Evolutionary conservation across 495 filamentous ascomycete species (phyloP).

Genomic region (Penicillium ucsense): DNA sequence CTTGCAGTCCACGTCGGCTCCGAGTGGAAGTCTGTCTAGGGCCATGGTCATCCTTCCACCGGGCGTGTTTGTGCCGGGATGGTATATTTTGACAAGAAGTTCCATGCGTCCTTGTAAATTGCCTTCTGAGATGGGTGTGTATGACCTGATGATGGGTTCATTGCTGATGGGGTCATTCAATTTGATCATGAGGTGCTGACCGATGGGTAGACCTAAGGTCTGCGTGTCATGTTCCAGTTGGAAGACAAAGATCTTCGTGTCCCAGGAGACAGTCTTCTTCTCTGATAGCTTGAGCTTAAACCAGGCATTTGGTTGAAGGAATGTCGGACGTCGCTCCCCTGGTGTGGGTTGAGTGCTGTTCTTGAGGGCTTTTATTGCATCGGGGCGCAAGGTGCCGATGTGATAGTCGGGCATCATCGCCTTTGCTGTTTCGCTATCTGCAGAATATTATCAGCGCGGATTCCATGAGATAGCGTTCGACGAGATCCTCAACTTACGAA

Average conservation of each 20-base stretch:
- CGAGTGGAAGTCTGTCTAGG: slow-evolving; percentile 61
- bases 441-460: not conserved
- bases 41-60: slow-evolving; percentile 84
- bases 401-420: slow-evolving; percentile 86
- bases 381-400: slow-evolving; percentile 64
- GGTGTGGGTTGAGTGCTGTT: slow-evolving; percentile 12
- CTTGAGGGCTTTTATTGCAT: slow-evolving; percentile 43
- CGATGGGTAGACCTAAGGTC: slow-evolving; percentile 68
- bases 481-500: slow-evolving; percentile 52
- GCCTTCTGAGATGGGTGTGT: slow-evolving; percentile 74
- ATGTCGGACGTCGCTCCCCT: slow-evolving; percentile 42
- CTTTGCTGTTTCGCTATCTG: slow-evolving; percentile 89
- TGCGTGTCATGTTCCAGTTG: slow-evolving; percentile 64
- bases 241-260: slow-evolving; percentile 80
- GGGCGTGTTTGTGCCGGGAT: slow-evolving; percentile 41
- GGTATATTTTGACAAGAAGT: slow-evolving; percentile 82
- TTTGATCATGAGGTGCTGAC: slow-evolving; percentile 85
- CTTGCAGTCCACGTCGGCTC: slow-evolving; percentile 73
- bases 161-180: slow-evolving; percentile 55
- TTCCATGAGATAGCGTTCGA: not conserved
- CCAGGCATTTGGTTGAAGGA: slow-evolving; percentile 68
- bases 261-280: slow-evolving; percentile 62
- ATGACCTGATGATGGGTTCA: slow-evolving; percentile 72
- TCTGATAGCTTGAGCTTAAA: slow-evolving; percentile 52
- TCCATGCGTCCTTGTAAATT: slow-evolving; percentile 53